Conservation (phyloP, 768 basidiomycete genomes). For the Phlebiopsis gigantea region DNA sequence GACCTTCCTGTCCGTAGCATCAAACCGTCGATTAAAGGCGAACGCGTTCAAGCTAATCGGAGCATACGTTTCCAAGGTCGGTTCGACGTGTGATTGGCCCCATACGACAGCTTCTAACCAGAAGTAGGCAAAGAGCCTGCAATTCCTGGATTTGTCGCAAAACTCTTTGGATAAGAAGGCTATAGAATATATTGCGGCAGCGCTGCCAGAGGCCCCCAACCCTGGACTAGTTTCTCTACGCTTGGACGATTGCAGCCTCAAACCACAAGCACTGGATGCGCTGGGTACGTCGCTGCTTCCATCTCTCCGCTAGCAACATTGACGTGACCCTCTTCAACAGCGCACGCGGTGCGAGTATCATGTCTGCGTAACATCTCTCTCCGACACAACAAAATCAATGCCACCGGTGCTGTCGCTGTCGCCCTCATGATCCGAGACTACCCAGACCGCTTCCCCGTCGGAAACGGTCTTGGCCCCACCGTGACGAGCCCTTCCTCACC, state of each 20-base stretch:
- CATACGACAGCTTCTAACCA: too few relatives aligned
- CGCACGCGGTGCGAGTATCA: constrained; percentile 78
- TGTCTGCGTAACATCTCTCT: constrained; percentile 86
- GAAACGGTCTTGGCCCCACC: constrained; percentile 21
- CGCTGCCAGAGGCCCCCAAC: constrained; percentile 49
- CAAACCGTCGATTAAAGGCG: constrained; percentile 76
- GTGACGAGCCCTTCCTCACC: constrained; percentile 21
- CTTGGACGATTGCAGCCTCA: constrained; percentile 80
- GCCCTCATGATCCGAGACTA: constrained; percentile 98
- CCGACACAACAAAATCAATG: constrained; percentile 80
- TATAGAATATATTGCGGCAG: constrained; percentile 74
- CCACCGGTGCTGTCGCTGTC: constrained; percentile 83
- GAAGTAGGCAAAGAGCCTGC: constrained; percentile 61
- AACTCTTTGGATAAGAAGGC: constrained; percentile 80
- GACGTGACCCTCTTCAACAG: constrained; percentile 31
- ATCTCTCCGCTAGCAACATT: background rate
- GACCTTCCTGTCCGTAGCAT: constrained; percentile 79
- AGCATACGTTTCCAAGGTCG: constrained; percentile 71
- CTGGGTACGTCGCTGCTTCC: constrained; percentile 50
- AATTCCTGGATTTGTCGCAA: constrained; percentile 89
- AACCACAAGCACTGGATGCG: constrained; percentile 69
- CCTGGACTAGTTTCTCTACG: constrained; percentile 71
- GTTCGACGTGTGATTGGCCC: constrained; percentile 3
- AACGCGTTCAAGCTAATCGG: constrained; percentile 76
- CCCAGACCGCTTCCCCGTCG: constrained; percentile 59